Percentiles rank a stretch among this genome's conserved stretches.
Evolutionary conservation across 164 flowering plant species (phyloP).

Genomic region (Brasenia schreberi): DNA sequence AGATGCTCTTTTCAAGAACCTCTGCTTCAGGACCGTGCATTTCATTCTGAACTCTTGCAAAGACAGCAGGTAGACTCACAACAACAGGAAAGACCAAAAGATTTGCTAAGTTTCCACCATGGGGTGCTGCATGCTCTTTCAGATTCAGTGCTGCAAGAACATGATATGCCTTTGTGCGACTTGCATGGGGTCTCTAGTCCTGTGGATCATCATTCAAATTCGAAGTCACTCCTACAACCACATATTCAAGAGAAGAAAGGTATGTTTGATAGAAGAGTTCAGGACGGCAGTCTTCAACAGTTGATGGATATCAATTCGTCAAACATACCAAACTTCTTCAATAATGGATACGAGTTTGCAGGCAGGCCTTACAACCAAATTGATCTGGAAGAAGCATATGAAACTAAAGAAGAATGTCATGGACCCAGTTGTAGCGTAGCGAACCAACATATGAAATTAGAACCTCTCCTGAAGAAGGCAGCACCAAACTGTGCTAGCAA

Average conservation of each 20-base stretch:
- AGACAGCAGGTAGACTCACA: constrained; percentile 19
- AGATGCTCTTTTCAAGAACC: constrained; percentile 10
- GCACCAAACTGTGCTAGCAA: neutral
- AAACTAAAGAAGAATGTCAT: constrained; percentile 7
- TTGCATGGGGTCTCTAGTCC: constrained; percentile 3
- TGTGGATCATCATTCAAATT: neutral
- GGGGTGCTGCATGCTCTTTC: constrained; percentile 40
- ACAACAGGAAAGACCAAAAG: constrained; percentile 7
- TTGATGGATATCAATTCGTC: neutral
- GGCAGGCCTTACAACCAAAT: neutral
- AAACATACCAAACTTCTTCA: neutral
- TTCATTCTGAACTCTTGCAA: constrained; percentile 23
- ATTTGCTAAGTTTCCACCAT: constrained; percentile 14
- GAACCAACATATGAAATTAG: constrained; percentile 5
- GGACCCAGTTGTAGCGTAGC: constrained; percentile 2
- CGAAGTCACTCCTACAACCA: neutral
- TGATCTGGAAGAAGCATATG: constrained; percentile 6
- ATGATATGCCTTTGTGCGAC: constrained; percentile 5
- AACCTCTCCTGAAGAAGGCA: neutral
- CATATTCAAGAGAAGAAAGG: neutral
- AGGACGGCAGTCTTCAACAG: neutral
- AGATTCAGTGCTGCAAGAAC: constrained; percentile 39
- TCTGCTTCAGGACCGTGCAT: constrained; percentile 19
- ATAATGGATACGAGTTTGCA: neutral
- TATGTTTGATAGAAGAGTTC: neutral